Conservation (phyloP, 257 asterid genomes). For the Solanum chiquidenum region DNA sequence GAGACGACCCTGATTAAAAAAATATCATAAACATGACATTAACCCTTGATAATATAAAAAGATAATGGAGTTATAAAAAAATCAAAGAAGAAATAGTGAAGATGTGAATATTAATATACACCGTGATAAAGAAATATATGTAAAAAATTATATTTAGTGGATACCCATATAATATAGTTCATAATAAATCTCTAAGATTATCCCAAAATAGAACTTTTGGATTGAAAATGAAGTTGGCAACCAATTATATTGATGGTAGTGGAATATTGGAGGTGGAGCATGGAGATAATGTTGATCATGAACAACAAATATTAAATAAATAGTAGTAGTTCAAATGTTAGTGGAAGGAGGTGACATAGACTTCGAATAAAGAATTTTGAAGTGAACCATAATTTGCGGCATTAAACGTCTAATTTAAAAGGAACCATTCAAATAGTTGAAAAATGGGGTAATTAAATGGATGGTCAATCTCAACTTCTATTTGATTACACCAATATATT, state of each 20-base stretch:
- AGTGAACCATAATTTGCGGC: neutral
- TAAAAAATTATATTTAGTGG: no score
- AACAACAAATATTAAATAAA: neutral
- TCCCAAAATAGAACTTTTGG: neutral
- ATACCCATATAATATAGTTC: neutral
- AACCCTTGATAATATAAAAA: no score
- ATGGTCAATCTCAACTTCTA: neutral
- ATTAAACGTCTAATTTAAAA: neutral
- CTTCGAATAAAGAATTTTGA: neutral
- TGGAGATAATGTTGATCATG: neutral
- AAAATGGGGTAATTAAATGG: neutral
- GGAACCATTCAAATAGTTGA: neutral
- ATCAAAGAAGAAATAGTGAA: no score
- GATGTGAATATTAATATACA: neutral
- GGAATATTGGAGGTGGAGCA: neutral
- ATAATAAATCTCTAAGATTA: neutral
- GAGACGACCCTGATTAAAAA: no score
- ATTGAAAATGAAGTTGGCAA: neutral
- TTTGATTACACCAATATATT: neutral
- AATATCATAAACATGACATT: no score
- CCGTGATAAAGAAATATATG: neutral
- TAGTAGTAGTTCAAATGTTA: neutral
- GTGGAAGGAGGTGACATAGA: neutral
- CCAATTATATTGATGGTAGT: neutral
- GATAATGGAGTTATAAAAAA: neutral